phyloP scores from a whole-genome alignment of 371 early-diverging fungal species.

The Fennellomyces sp. region DNA sequence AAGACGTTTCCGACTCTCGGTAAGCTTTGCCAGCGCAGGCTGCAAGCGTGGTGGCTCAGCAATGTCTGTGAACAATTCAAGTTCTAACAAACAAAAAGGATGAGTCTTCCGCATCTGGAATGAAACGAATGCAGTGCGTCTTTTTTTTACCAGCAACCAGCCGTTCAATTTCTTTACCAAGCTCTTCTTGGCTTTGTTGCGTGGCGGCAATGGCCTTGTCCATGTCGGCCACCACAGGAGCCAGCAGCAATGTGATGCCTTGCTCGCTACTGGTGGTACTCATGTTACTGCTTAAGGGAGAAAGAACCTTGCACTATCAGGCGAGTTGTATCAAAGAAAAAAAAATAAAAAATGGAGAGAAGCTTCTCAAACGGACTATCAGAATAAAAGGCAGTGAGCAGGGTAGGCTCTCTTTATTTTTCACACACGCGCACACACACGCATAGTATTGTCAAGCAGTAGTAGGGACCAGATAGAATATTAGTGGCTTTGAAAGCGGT shows the following conservation, averaged over 20 bases:
- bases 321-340: no score
- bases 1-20: conserved; percentile 52
- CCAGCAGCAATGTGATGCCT: conserved; percentile 47
- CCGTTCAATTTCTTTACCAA: conserved; percentile 62
- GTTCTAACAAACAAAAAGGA: conserved; percentile 22
- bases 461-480: no score
- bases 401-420: background rate
- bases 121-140: background rate
- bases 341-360: no score
- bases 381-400: no score
- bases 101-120: no score
- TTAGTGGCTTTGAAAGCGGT: background rate
- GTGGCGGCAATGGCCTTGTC: conserved; percentile 55
- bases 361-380: no score
- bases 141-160: conserved; percentile 49
- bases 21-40: conserved; percentile 49
- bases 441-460: no score
- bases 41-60: conserved; percentile 59
- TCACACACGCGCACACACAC: no score
- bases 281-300: no score
- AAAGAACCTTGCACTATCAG: no score
- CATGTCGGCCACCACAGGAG: conserved; percentile 55
- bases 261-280: conserved; percentile 22
- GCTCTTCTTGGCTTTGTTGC: conserved; percentile 54
- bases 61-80: conserved; percentile 53